Base-by-base conservation (phyloP, 768 basidiomycete genomes). In the Tricholoma sp. region DNA sequence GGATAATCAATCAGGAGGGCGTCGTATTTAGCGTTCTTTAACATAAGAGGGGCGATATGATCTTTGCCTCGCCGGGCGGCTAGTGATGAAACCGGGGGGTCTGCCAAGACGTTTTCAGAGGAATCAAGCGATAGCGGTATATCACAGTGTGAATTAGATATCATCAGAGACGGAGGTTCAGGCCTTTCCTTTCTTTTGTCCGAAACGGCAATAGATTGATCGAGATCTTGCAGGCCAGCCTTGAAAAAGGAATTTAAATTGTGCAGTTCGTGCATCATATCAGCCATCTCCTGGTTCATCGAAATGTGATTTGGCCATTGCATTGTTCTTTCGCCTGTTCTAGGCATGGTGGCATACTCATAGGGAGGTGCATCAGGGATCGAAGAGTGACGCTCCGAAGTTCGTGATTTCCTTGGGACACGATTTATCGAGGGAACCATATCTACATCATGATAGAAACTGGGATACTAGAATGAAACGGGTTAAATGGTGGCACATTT, bases 101-200 rank as follows among this genome's bases (percentile, higher is more conserved):
- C 49, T 0, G 52, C 59, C 20, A 57, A 52, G 32, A 70, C 42
- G 45, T 66, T 70, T n/a, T 53, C 64, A 7, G 65, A 64, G n/a
- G 73, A 71, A 55, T 72, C 72, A 11, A 71, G 61, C 17, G 72
- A 63, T 13, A 77, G 62, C 6, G 76, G 72, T 37, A 77, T 61
- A 1, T 73, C 65, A 49, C 62, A 68, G 48, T 74, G 70, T 42
- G 78, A 77, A 54, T 75, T 71, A n/a, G 78, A 78, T 39, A 78
- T 63, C 29, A 75, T 70, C 13, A 78, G 64, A 15, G 73, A 68
- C 6, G 74, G 73, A n/a, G 74, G 71, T 31, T 67, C 58, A 29
- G 66, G 59, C 33, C 54, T 55, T 47, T 54, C 56, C 55, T 61
- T 65, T 56, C 59, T 58, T 55, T 65, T 54, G 24, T 49, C 52